Conservation (phyloP, 306 rosid genomes). For the Luffa acutangula region DNA sequence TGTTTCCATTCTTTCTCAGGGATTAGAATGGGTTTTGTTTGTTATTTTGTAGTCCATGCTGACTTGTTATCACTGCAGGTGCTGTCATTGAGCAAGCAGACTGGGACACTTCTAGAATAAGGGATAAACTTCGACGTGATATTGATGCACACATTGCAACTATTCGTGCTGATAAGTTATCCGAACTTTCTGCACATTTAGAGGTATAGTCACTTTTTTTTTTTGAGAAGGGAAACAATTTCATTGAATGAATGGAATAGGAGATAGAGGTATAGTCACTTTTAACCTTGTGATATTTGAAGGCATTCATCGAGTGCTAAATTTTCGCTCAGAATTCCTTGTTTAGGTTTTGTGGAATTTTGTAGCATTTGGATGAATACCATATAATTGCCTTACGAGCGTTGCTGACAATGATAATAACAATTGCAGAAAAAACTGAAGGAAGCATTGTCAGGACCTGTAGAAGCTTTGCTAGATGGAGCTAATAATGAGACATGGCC, state of each 20-base stretch:
- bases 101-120: constrained; percentile 77
- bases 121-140: constrained; percentile 86
- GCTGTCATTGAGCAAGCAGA: constrained; percentile 60
- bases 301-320: background rate
- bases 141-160: constrained; percentile 63
- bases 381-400: constrained; percentile 12
- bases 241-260: too few relatives aligned
- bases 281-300: background rate
- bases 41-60: constrained; percentile 11
- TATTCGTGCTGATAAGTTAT: constrained; percentile 61
- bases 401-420: constrained; percentile 20
- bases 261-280: constrained; percentile 54
- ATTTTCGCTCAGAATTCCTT: background rate
- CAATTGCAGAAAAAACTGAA: constrained; percentile 66
- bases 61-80: constrained; percentile 45
- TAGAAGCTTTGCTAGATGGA: constrained; percentile 86
- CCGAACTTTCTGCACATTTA: constrained; percentile 52
- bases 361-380: background rate
- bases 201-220: constrained; percentile 47
- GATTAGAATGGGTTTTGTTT: constrained; percentile 5
- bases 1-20: background rate
- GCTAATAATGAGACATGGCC: constrained; percentile 89
- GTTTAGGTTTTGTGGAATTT: background rate
- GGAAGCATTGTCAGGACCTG: constrained; percentile 67
- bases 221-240: too few relatives aligned